Evolutionary conservation across 1,284 basidiomycete genomes (phyloP), one percentile per base, ranked within the genome.

Genomic region (Dichomitus squalens): DNA sequence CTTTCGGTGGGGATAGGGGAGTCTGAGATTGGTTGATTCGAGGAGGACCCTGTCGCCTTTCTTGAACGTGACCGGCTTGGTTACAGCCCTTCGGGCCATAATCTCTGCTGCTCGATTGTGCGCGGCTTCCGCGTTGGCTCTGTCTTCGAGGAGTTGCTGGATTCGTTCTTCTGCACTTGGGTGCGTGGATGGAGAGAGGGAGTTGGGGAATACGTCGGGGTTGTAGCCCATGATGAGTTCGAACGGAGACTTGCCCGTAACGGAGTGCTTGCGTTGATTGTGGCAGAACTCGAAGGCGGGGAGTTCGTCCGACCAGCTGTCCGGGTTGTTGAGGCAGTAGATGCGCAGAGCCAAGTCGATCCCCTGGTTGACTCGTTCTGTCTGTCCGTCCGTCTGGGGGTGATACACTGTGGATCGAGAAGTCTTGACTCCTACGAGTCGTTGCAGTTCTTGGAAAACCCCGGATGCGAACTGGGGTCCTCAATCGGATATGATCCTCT

Each of bases 351-450:
- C 66, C 3, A 59, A 50, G 35, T 75, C 66, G 1, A 75, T 48
- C 23, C 68, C 62, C 47, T 71, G 70, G 49, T 75, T 74, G 0
- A 69, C 53, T 11, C 67, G 48, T 60, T 75, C 71, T 0, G 68
- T 71, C 44, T 74, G 66, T 0, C 72, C 72, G 58, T 76, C 67
- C 2, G 69, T 68, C 53, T 73, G 66, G 0, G 70, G 71, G 33
- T 72, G 70, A 43, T 68, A 72, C 1, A 69, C 68, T 0, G 69
- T 72, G n/a, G n/a, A n/a, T n/a, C n/a, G n/a, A n/a, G n/a, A n/a
- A n/a, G n/a, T n/a, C n/a, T n/a, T n/a, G n/a, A n/a, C n/a, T n/a
- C n/a, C n/a, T n/a, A n/a, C n/a, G n/a, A n/a, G n/a, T n/a, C n/a
- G n/a, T n/a, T n/a, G n/a, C n/a, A n/a, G n/a, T n/a, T n/a, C n/a